Conservation (phyloP, 2,329 filamentous ascomycete species). For the Calcarisporium arbuscula region DNA sequence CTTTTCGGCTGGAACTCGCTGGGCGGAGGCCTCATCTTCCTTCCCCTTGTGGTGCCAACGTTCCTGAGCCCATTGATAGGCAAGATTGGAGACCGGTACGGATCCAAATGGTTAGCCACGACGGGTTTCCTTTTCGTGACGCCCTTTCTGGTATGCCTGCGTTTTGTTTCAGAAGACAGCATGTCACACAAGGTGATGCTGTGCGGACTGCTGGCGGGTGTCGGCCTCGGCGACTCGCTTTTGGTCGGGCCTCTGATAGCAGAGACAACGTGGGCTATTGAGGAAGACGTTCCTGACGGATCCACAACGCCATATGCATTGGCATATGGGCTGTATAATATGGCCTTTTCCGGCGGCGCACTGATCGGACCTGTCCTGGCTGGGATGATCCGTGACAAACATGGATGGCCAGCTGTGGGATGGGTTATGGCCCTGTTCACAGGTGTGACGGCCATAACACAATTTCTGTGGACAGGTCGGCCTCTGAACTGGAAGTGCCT, state of each 20-base stretch:
- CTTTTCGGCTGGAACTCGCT: slow-evolving; percentile 26
- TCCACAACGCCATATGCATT: slow-evolving; percentile 22
- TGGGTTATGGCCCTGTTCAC: slow-evolving; percentile 24
- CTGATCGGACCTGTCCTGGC: slow-evolving; percentile 26
- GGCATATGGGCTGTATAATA: slow-evolving; percentile 28
- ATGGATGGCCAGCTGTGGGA: slow-evolving; percentile 26
- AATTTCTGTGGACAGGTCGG: slow-evolving; percentile 22
- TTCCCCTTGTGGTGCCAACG: slow-evolving; percentile 24
- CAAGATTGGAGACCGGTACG: slow-evolving; percentile 24
- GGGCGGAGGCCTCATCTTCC: slow-evolving; percentile 27
- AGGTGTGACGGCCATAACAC: slow-evolving; percentile 19
- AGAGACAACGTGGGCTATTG: slow-evolving; percentile 27
- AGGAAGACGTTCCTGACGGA: slow-evolving; percentile 12
- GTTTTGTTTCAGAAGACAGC: slow-evolving; percentile 24
- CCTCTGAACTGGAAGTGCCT: too few species aligned
- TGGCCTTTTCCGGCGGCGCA: slow-evolving; percentile 26
- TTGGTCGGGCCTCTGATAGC: slow-evolving; percentile 29
- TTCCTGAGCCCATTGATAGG: slow-evolving; percentile 25
- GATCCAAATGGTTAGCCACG: slow-evolving; percentile 26
- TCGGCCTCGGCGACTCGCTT: slow-evolving; percentile 23
- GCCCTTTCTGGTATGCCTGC: slow-evolving; percentile 26
- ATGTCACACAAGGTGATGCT: slow-evolving; percentile 23
- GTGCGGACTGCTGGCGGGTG: slow-evolving; percentile 23
- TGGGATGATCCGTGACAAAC: slow-evolving; percentile 24
- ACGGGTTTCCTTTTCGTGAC: slow-evolving; percentile 25